A percentile compares a stretch with the other conserved stretches of the same genome.
These are phyloP conservation scores for Yueomyces sinensis DNA, from an alignment of 805 yeast species.

Conservation along the genomic window DNA sequence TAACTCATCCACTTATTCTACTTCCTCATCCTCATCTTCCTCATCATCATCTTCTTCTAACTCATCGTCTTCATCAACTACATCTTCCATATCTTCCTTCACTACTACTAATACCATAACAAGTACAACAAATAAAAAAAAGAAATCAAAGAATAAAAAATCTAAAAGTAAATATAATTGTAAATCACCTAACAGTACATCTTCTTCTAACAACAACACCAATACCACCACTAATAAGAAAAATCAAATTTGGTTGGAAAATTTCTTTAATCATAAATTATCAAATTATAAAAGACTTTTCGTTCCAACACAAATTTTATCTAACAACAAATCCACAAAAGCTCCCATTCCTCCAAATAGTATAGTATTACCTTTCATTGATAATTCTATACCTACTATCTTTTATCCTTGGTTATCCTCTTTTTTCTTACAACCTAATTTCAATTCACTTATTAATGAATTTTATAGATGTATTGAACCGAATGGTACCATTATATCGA, in stretches of 20 bases:
- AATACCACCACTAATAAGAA: not conserved
- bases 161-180: slow-evolving; percentile 5
- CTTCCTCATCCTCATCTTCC: slow-evolving; percentile 8
- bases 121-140: not conserved
- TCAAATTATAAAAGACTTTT: slow-evolving; percentile 14
- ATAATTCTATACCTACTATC: slow-evolving; percentile 15
- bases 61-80: not conserved
- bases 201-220: too few species aligned
- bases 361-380: slow-evolving; percentile 15
- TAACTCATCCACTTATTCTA: slow-evolving; percentile 1
- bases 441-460: slow-evolving; percentile 18
- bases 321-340: not conserved
- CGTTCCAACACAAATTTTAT: slow-evolving; percentile 16
- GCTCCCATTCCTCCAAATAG: slow-evolving; percentile 3
- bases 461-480: slow-evolving; percentile 17
- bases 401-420: slow-evolving; percentile 20
- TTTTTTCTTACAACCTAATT: slow-evolving; percentile 12
- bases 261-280: slow-evolving; percentile 11
- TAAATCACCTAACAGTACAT: too few species aligned
- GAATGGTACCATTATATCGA: slow-evolving; percentile 17
- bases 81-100: not conserved
- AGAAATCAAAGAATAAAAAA: not conserved
- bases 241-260: slow-evolving; percentile 13
- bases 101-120: not conserved
- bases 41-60: not conserved